Conservation (phyloP, 768 basidiomycete species). For the Lentinula guzmanii region DNA sequence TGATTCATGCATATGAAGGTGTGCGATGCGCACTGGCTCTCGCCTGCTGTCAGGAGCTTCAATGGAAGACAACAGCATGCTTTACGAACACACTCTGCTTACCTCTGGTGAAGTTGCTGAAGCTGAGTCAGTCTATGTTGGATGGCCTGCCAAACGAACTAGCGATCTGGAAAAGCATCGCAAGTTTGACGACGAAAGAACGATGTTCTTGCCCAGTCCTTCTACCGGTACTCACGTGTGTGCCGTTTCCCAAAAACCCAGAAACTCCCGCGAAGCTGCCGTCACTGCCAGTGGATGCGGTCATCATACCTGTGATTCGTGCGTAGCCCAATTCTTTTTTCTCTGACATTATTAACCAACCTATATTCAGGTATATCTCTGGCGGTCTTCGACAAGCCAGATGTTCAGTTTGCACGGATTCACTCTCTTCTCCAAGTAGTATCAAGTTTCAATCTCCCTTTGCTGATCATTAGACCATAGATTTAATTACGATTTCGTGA, state of each 20-base stretch:
- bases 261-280: conserved; percentile 23
- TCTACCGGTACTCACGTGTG: conserved; percentile 17
- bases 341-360: not conserved
- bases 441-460: conserved; percentile 5
- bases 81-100: conserved; percentile 40
- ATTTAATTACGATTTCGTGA: not conserved
- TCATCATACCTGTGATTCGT: conserved; percentile 13
- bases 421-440: not conserved
- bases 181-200: conserved; percentile 2
- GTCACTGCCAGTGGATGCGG: conserved; percentile 24
- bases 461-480: not conserved
- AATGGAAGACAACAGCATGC: conserved; percentile 44
- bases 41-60: conserved; percentile 42
- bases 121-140: conserved; percentile 29
- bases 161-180: conserved; percentile 15
- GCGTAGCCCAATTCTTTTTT: not conserved
- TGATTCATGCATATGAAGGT: conserved; percentile 15
- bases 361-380: conserved; percentile 11
- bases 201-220: not conserved
- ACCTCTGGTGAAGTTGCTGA: conserved; percentile 43
- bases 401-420: conserved; percentile 15
- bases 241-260: conserved; percentile 23
- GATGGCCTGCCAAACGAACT: conserved; percentile 35
- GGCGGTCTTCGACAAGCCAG: conserved; percentile 5
- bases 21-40: conserved; percentile 39